These are phyloP conservation scores for Chamaenerion angustifolium DNA, from an alignment of 345 rosid genomes.

Conservation along the genomic window DNA sequence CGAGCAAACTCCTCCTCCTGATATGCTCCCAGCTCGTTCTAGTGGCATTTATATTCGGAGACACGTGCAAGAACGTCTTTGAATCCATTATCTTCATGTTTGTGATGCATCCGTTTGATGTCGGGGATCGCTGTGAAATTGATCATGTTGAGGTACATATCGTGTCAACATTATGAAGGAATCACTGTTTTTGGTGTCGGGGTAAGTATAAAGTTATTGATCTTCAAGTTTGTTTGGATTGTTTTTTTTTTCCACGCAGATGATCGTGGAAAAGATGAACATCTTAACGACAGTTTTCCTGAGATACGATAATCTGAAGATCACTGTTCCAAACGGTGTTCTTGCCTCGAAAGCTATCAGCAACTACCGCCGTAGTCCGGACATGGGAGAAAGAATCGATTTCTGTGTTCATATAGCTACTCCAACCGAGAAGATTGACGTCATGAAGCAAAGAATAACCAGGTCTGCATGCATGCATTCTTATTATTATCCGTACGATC, in stretches of 20 bases:
- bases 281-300: constrained; percentile 27
- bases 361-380: constrained; percentile 31
- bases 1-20: constrained; percentile 19
- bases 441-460: constrained; percentile 18
- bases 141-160: constrained; percentile 24
- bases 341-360: constrained; percentile 28
- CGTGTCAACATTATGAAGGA: too few relatives aligned
- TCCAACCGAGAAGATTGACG: constrained; percentile 26
- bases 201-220: neutral
- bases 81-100: constrained; percentile 34
- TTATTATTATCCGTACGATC: too few relatives aligned
- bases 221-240: neutral
- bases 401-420: constrained; percentile 26
- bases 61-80: constrained; percentile 25
- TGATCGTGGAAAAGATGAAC: constrained; percentile 39
- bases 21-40: constrained; percentile 27
- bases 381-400: constrained; percentile 32
- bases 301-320: constrained; percentile 25
- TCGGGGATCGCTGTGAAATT: constrained; percentile 32
- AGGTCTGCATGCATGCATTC: constrained; percentile 10
- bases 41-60: constrained; percentile 32
- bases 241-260: constrained; percentile 7
- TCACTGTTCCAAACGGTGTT: constrained; percentile 19
- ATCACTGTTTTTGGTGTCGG: neutral
- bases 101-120: constrained; percentile 34